Conservation (phyloP, 1,284 basidiomycete genomes). For the Austroboletus rostrupii region DNA sequence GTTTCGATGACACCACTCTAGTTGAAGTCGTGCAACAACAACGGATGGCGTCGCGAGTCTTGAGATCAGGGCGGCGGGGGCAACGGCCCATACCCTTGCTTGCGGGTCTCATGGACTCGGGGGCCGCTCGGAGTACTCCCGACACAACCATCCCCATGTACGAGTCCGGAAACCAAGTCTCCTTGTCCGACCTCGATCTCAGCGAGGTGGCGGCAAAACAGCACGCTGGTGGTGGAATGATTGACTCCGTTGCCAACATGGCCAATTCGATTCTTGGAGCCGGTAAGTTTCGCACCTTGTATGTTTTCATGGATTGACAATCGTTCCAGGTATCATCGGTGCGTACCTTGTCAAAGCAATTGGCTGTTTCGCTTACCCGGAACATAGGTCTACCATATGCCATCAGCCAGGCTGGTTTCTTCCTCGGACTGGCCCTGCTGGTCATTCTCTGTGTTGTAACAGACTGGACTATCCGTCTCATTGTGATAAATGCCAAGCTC, state of each 20-base stretch:
- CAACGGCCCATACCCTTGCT: slow-evolving; percentile 71
- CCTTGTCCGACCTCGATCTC: slow-evolving; percentile 47
- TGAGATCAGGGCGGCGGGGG: slow-evolving; percentile 31
- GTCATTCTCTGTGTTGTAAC: slow-evolving; percentile 81
- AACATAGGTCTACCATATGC: slow-evolving; percentile 83
- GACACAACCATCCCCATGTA: slow-evolving; percentile 52
- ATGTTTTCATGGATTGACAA: slow-evolving; percentile 12
- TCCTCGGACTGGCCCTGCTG: slow-evolving; percentile 81
- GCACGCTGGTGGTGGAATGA: slow-evolving; percentile 70
- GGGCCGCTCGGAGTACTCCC: slow-evolving; percentile 49
- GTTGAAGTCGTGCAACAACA: too few species aligned
- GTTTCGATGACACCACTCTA: too few species aligned
- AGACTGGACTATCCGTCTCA: slow-evolving; percentile 98
- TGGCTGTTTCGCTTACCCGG: slow-evolving; percentile 2
- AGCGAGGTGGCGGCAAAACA: slow-evolving; percentile 66
- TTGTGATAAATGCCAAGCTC: slow-evolving; percentile 93
- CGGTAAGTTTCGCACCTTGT: slow-evolving; percentile 45
- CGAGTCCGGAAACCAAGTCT: slow-evolving; percentile 21
- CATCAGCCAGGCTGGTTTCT: slow-evolving; percentile 87
- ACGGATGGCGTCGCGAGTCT: slow-evolving; percentile 29
- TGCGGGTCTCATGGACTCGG: slow-evolving; percentile 62
- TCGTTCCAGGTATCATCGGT: slow-evolving; percentile 78
- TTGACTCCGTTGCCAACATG: slow-evolving; percentile 90
- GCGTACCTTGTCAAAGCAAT: slow-evolving; percentile 24
- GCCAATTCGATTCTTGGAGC: slow-evolving; percentile 97